These are phyloP conservation scores for Rhodamnia argentea DNA, from an alignment of 345 rosid species.

Conservation along the genomic window DNA sequence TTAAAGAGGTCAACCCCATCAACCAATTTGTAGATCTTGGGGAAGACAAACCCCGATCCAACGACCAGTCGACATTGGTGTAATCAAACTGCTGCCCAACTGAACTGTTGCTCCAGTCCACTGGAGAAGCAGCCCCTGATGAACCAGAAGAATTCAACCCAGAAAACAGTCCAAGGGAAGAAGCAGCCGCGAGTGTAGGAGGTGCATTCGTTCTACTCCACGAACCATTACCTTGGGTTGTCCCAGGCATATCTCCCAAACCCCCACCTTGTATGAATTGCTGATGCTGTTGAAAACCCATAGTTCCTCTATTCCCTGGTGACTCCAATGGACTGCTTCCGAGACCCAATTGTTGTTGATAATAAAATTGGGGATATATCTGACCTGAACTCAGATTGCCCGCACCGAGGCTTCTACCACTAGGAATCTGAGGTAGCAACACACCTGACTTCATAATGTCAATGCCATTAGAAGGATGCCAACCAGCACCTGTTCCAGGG, in stretches of 20 bases:
- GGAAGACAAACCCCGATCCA: slow-evolving; percentile 39
- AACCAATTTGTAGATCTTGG: slow-evolving; percentile 31
- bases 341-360: slow-evolving; percentile 27
- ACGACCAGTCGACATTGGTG: slow-evolving; percentile 70
- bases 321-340: neutral
- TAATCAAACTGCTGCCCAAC: slow-evolving; percentile 49
- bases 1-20: slow-evolving; percentile 23
- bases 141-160: slow-evolving; percentile 45
- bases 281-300: slow-evolving; percentile 16
- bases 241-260: slow-evolving; percentile 34
- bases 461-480: slow-evolving; percentile 35
- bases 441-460: slow-evolving; percentile 55
- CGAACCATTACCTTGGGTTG: slow-evolving; percentile 34
- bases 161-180: slow-evolving; percentile 76
- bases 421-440: slow-evolving; percentile 26
- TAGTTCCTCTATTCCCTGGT: neutral
- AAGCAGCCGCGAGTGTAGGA: slow-evolving; percentile 58
- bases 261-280: slow-evolving; percentile 27
- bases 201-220: slow-evolving; percentile 40
- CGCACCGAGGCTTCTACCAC: slow-evolving; percentile 27
- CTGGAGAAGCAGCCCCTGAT: slow-evolving; percentile 51
- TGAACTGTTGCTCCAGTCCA: slow-evolving; percentile 68
- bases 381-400: slow-evolving; percentile 33
- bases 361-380: slow-evolving; percentile 44
- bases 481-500: slow-evolving; percentile 35